Evolutionary conservation across 2,329 filamentous ascomycete genomes (phyloP), one percentile per base, ranked within the genome.

Genomic region (Aspergillus jensenii): DNA sequence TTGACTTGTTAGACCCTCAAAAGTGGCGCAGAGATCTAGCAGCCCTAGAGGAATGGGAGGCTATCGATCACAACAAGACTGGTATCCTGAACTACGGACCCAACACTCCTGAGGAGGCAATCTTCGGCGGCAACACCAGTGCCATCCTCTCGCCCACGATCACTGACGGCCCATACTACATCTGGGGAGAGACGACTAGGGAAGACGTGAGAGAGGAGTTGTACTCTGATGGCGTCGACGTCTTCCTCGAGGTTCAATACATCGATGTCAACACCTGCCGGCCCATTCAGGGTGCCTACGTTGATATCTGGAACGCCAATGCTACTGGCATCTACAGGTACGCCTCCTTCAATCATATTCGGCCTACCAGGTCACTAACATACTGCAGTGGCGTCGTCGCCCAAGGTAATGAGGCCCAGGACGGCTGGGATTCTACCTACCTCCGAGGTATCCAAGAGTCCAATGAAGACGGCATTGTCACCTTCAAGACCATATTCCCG

Each of bases 261-360:
- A 73, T 81, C 53, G 78, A 81, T 59, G 72, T 80, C 55, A 74
- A 75, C 52, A 80, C 76, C 31, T 81, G 79, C 68, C 66, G 70
- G 49, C 73, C 78, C 2, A 68, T 76, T 0, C 67, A 69, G 2
- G 67, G 71, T 8, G 71, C 78, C 3, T 60, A 76, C 15, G 69
- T 79, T 40, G 78, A 81, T 60, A 76, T 79, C 45, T 81, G 78
- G 79, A 71, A 77, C 40, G 78, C 77, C 68, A 81, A 81, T 61
- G 74, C 77, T 40, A 80, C 76, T 0, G 79, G 79, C 43, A 70
- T 72, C 17, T 81, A 81, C 70, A 77, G 74, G 67, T 70, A 58
- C 19, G 57, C 74, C 23, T 43, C 4, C 25, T 23, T 11, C 11
- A 2, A 48, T 64, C 62, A 14, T 56, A 58, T 2, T 4, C 17